phyloP scores from a whole-genome alignment of 371 early-diverging fungal species.

The Syncephalastrum racemosum region DNA sequence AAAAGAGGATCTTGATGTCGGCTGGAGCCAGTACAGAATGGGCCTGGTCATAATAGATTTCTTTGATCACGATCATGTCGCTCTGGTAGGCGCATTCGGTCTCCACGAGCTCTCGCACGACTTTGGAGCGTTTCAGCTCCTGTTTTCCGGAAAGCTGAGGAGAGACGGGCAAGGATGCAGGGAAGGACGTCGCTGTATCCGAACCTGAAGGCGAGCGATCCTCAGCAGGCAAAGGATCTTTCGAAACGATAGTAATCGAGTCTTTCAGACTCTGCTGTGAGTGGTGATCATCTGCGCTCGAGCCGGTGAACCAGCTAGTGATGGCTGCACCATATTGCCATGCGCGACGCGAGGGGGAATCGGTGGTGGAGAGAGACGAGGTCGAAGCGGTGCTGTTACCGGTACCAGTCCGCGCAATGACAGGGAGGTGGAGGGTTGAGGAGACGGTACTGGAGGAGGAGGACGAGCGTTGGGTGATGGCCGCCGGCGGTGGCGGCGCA shows the following conservation, averaged over 20 bases:
- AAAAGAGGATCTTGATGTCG: slow-evolving; percentile 66
- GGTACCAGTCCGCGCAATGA: slow-evolving; percentile 14
- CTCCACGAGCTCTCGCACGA: slow-evolving; percentile 65
- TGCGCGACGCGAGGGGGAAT: slow-evolving; percentile 17
- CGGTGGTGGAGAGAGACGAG: slow-evolving; percentile 16
- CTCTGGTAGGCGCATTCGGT: slow-evolving; percentile 68
- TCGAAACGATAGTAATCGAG: slow-evolving; percentile 23
- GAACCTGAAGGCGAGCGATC: slow-evolving; percentile 7
- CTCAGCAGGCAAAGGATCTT: slow-evolving; percentile 11
- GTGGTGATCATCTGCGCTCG: slow-evolving; percentile 8
- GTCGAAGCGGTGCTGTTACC: slow-evolving; percentile 25
- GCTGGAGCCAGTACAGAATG: slow-evolving; percentile 41
- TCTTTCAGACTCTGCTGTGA: slow-evolving; percentile 17
- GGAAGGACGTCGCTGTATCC: slow-evolving; percentile 7
- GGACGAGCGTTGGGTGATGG: neutral
- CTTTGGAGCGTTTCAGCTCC: slow-evolving; percentile 42
- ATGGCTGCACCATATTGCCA: slow-evolving; percentile 23
- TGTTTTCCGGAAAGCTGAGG: slow-evolving; percentile 19
- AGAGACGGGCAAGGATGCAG: slow-evolving; percentile 13
- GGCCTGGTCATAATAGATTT: slow-evolving; percentile 59
- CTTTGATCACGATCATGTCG: slow-evolving; percentile 70
- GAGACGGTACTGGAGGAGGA: slow-evolving; percentile 4
- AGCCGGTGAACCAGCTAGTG: slow-evolving; percentile 22
- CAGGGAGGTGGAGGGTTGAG: slow-evolving; percentile 19
- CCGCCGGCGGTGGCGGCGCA: neutral